phyloP scores from a whole-genome alignment of 805 yeast genomes.

The Teunomyces pallodes region DNA sequence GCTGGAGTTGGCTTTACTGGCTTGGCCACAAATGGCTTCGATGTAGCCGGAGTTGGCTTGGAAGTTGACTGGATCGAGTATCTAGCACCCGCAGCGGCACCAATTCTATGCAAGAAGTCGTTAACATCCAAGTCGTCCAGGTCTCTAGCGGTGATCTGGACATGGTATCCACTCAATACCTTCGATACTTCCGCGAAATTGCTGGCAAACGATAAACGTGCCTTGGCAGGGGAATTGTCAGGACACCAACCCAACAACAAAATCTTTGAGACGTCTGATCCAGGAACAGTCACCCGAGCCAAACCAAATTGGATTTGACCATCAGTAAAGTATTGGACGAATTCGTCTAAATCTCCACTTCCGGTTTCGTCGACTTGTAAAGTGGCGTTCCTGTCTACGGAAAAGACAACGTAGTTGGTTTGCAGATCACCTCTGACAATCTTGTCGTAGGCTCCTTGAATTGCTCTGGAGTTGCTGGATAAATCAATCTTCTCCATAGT shows the following conservation, averaged over 20 bases:
- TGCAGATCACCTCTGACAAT: conserved; percentile 76
- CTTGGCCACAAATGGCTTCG: conserved; percentile 27
- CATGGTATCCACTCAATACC: conserved; percentile 80
- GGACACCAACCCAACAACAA: conserved; percentile 96
- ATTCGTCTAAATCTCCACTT: conserved; percentile 68
- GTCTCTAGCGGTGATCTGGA: conserved; percentile 95
- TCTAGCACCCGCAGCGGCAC: conserved; percentile 94
- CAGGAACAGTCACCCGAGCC: conserved; percentile 82
- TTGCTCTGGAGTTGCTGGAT: conserved; percentile 69
- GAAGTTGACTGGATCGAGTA: conserved; percentile 59
- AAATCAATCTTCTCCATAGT: conserved; percentile 56
- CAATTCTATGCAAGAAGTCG: conserved; percentile 71
- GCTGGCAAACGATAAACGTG: conserved; percentile 71
- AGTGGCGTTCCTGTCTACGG: conserved; percentile 59
- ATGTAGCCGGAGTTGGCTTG: conserved; percentile 13
- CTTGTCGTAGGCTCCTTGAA: conserved; percentile 71
- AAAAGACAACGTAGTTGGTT: conserved; percentile 74
- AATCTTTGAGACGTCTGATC: conserved; percentile 84
- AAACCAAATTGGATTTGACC: conserved; percentile 89
- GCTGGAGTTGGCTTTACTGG: conserved; percentile 27
- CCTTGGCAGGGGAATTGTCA: conserved; percentile 82
- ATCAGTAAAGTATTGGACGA: conserved; percentile 79
- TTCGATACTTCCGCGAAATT: conserved; percentile 75
- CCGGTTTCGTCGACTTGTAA: conserved; percentile 52
- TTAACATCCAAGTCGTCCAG: conserved; percentile 80